These are phyloP conservation scores for Podaxis sp. DNA, from an alignment of 768 basidiomycete genomes.

Conservation along the genomic window DNA sequence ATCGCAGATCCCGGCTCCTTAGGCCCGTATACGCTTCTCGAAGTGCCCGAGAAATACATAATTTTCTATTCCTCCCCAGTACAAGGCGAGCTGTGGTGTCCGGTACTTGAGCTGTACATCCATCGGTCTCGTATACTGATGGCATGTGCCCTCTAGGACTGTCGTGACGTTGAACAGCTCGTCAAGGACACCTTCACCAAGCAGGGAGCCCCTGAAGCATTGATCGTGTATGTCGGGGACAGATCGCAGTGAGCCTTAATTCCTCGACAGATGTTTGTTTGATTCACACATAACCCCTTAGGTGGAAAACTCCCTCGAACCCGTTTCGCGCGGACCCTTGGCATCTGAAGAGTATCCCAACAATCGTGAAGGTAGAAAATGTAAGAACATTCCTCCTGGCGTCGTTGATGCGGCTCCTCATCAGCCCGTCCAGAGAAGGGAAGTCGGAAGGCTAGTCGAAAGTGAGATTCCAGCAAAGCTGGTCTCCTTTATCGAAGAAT, in stretches of 20 bases:
- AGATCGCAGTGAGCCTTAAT: constrained; percentile 46
- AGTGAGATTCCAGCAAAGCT: constrained; percentile 27
- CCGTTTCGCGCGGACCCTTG: constrained; percentile 60
- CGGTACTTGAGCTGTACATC: constrained; percentile 32
- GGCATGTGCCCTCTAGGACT: constrained; percentile 42
- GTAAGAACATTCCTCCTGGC: constrained; percentile 31
- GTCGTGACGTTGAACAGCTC: constrained; percentile 52
- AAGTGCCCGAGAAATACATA: constrained; percentile 46
- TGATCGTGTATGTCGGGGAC: constrained; percentile 69
- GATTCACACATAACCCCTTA: constrained; percentile 21
- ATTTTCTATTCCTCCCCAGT: constrained; percentile 72
- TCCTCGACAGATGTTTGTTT: neutral
- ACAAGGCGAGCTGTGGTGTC: constrained; percentile 65
- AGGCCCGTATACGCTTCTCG: constrained; percentile 31
- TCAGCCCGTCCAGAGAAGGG: constrained; percentile 26
- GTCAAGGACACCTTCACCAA: constrained; percentile 47
- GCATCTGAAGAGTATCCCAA: constrained; percentile 57
- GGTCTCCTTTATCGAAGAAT: constrained; percentile 23
- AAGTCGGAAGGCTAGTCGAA: constrained; percentile 40
- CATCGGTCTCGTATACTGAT: neutral
- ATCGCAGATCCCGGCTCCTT: constrained; percentile 27
- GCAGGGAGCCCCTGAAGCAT: constrained; percentile 42
- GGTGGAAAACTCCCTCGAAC: constrained; percentile 64
- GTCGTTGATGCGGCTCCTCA: constrained; percentile 1
- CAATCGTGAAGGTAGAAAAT: constrained; percentile 55